A percentile compares a stretch with the other conserved stretches of the same genome.
These are phyloP conservation scores for Ustilago hordei DNA, from an alignment of 1,284 basidiomycete genomes.

Conservation along the genomic window DNA sequence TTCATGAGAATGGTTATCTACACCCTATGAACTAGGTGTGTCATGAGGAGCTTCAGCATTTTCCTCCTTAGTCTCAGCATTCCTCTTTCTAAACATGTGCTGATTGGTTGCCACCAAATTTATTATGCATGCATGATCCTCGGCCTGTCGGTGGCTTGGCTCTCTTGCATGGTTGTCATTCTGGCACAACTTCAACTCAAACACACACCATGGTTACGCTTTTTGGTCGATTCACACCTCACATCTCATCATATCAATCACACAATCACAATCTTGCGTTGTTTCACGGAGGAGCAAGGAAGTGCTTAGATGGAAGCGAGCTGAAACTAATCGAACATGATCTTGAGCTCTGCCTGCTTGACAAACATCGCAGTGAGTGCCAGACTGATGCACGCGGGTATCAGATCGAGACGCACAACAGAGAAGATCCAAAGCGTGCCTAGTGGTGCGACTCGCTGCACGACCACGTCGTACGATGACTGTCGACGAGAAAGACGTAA, in stretches of 20 bases:
- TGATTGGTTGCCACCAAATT: too few relatives aligned
- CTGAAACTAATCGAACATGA: constrained; percentile 34
- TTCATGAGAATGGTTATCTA: too few relatives aligned
- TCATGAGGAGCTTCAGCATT: too few relatives aligned
- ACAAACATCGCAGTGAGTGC: constrained; percentile 56
- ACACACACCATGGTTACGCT: too few relatives aligned
- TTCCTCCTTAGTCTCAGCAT: too few relatives aligned
- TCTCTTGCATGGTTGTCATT: too few relatives aligned
- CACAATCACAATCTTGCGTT: neutral
- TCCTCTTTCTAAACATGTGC: too few relatives aligned
- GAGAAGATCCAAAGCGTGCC: constrained; percentile 70
- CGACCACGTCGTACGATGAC: constrained; percentile 61
- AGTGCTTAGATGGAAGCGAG: neutral
- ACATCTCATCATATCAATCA: neutral
- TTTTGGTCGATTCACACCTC: neutral
- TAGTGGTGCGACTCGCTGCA: constrained; percentile 67
- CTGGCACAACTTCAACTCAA: neutral
- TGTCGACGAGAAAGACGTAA: constrained; percentile 9
- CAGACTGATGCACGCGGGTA: constrained; percentile 60
- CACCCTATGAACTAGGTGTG: too few relatives aligned
- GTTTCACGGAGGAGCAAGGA: neutral
- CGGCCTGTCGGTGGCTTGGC: too few relatives aligned
- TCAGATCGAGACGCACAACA: constrained; percentile 67
- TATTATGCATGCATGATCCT: too few relatives aligned
- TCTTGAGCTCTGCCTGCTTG: constrained; percentile 26